A percentile compares a stretch with the other conserved stretches of the same genome.
These are phyloP conservation scores for Ogataea allantospora DNA, from an alignment of 805 yeast genomes.

Conservation along the genomic window DNA sequence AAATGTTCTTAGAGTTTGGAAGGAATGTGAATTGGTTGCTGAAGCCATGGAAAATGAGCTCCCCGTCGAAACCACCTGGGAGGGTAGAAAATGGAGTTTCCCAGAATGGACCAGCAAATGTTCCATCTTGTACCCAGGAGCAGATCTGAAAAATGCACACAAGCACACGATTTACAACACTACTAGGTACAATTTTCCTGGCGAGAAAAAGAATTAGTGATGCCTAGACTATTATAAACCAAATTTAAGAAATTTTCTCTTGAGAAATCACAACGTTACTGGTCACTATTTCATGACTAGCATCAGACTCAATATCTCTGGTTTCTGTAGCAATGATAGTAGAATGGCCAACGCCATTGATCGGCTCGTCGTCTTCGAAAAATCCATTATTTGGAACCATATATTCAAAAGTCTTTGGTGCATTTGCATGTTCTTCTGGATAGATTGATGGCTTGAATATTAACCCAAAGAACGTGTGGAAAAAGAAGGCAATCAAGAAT, in stretches of 20 bases:
- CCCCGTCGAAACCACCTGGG: conserved; percentile 41
- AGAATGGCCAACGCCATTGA: conserved; percentile 25
- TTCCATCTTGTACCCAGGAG: conserved; percentile 5
- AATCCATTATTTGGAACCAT: conserved; percentile 26
- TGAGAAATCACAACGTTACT: no score
- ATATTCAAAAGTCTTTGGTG: conserved; percentile 25
- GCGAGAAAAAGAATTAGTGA: neutral
- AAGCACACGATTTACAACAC: conserved; percentile 4
- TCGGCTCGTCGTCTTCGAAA: conserved; percentile 28
- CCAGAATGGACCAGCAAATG: conserved; percentile 21
- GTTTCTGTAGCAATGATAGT: neutral
- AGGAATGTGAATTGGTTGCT: conserved; percentile 36
- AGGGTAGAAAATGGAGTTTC: conserved; percentile 42
- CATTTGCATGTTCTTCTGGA: conserved; percentile 22
- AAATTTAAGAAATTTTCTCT: no score
- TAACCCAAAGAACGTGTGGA: conserved; percentile 17
- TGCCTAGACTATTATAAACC: neutral
- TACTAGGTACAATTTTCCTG: conserved; percentile 2
- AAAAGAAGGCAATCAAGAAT: conserved; percentile 17
- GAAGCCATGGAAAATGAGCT: conserved; percentile 22
- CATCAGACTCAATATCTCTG: conserved; percentile 1
- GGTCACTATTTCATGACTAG: neutral
- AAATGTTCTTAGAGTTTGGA: conserved; percentile 49
- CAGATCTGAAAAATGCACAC: conserved; percentile 1
- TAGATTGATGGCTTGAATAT: conserved; percentile 22